Evolutionary conservation across 2,329 filamentous ascomycete species (phyloP), one percentile per base, ranked within the genome.

Genomic region (Fusarium aywerte): DNA sequence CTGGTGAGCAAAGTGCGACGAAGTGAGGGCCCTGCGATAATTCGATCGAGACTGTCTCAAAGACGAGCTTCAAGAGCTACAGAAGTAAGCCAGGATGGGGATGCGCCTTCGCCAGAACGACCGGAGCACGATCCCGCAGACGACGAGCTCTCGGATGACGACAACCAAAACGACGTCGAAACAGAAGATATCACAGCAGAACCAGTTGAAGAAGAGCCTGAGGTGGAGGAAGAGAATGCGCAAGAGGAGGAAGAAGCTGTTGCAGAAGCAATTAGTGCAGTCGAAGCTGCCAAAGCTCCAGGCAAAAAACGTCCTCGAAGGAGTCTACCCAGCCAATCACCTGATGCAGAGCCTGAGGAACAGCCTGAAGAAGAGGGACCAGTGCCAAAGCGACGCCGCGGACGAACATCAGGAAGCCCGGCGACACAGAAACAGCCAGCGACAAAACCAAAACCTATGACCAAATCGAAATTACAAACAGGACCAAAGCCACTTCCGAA

Each of bases 221-320:
- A 56, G 15, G 70, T 42, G 35, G 70, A 62, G 36, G 70, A 63
- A n/a, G 59, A 65, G 6, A 68, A 71, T 27, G 65, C 62, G 3
- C 67, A 45, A 20, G 70, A 68, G 7, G 72, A 67, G 4, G 71
- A 70, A 12, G 72, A 75, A 7, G 56, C 60, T 7, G 58, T 63
- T 45, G 83, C 81, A 2, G 78, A 84, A 48, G 81, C 84, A 44
- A 78, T 85, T 16, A 74, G 77, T 35, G 80, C 74, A 4, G 62
- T 72, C 6, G 81, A 85, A 65, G 81, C 81, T 5, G 83, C 83
- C 69, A 73, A 53, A 67, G 58, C 58, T 1, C 71, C 85, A 9
- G 79, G 81, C 8, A 78, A 74, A 50, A 86, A 84, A 65, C 81
- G 82, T 2, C 77, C 75, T 4, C 79, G 82, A 39, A 68, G 71